phyloP scores from a whole-genome alignment of 768 basidiomycete genomes.

The Jaapia argillacea region DNA sequence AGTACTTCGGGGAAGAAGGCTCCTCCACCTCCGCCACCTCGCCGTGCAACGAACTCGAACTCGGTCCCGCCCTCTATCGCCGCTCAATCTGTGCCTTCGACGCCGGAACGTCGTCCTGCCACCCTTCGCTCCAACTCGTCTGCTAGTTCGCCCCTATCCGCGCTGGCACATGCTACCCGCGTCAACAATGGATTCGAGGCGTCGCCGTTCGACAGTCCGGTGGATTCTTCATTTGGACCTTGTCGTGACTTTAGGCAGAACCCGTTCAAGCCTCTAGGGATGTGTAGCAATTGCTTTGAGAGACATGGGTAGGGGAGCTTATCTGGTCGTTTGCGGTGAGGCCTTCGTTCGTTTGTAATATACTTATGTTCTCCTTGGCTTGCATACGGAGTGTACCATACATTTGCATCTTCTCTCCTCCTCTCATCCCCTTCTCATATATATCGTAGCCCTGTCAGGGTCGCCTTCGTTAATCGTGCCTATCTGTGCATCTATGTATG shows the following conservation, averaged over 20 bases:
- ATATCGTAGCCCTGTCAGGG: no score
- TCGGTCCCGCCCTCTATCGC: constrained; percentile 18
- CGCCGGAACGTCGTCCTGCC: constrained; percentile 7
- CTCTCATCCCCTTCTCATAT: no score
- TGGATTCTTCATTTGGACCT: constrained; percentile 24
- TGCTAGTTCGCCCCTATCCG: constrained; percentile 7
- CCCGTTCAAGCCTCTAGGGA: constrained; percentile 51
- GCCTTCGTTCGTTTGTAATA: no score
- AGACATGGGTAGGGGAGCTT: constrained; percentile 32
- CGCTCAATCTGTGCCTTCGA: constrained; percentile 19
- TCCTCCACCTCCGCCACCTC: constrained; percentile 3
- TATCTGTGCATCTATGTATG: no score
- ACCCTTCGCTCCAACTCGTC: constrained; percentile 2
- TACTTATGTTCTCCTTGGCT: no score
- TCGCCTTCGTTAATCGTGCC: no score
- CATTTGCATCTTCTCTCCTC: no score
- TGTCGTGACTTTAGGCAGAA: constrained; percentile 55
- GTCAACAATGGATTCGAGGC: constrained; percentile 30
- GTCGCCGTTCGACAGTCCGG: constrained; percentile 53
- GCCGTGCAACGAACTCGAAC: constrained; percentile 6
- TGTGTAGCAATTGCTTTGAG: constrained; percentile 59
- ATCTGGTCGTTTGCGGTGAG: no score
- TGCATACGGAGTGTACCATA: no score
- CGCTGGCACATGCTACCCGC: constrained; percentile 9
- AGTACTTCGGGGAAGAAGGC: constrained; percentile 3